phyloP scores from a whole-genome alignment of 441 rosid genomes.

The Bocquillonia castaneifolia region DNA sequence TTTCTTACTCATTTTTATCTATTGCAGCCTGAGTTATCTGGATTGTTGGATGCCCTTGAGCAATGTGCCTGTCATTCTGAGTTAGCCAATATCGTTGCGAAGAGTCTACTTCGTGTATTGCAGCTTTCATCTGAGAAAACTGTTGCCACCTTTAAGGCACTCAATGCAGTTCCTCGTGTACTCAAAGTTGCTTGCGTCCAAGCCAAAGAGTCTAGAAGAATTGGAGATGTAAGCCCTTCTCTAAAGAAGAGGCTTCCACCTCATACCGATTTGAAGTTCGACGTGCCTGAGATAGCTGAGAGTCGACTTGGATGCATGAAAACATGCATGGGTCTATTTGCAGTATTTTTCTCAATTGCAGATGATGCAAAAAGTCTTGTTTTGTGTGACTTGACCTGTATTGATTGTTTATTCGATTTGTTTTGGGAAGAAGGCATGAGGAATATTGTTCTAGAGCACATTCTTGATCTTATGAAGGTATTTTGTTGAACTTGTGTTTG shows the following conservation, averaged over 20 bases:
- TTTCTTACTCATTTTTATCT: constrained; percentile 10
- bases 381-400: constrained; percentile 54
- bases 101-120: constrained; percentile 62
- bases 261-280: constrained; percentile 31
- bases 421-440: constrained; percentile 90
- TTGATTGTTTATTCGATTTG: constrained; percentile 85
- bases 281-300: constrained; percentile 34
- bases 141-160: constrained; percentile 62
- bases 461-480: constrained; percentile 95
- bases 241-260: constrained; percentile 30
- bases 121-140: constrained; percentile 71
- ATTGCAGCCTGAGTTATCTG: constrained; percentile 80
- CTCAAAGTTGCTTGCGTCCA: constrained; percentile 77
- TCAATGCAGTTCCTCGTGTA: constrained; percentile 68
- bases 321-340: constrained; percentile 57
- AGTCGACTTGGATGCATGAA: constrained; percentile 64
- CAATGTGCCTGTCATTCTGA: constrained; percentile 70
- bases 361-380: constrained; percentile 62
- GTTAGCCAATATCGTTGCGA: constrained; percentile 59
- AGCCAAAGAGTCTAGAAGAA: constrained; percentile 59
- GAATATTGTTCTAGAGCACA: constrained; percentile 52
- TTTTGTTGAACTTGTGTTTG: constrained; percentile 14
- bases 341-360: constrained; percentile 52
- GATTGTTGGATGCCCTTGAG: constrained; percentile 84
- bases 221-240: constrained; percentile 27